Evolutionary conservation across 495 filamentous ascomycete species (phyloP).

Genomic region (Hyaloscypha hepaticicola): DNA sequence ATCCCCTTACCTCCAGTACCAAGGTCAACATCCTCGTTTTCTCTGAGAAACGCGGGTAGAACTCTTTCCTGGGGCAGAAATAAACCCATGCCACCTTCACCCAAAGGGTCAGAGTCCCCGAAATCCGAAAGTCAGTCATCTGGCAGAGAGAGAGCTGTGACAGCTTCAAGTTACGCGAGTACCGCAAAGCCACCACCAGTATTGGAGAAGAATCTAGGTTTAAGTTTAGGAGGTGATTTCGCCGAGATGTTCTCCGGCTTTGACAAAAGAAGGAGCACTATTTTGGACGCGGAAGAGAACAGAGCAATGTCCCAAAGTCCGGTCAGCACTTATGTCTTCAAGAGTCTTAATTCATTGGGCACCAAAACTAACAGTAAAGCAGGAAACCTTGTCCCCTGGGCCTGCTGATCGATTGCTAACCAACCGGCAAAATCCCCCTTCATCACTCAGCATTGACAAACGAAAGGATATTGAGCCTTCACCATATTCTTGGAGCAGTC

Average conservation of each 20-base stretch:
- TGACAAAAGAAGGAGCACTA: constrained; percentile 54
- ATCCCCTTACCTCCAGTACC: constrained; percentile 58
- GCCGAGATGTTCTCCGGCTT: constrained; percentile 65
- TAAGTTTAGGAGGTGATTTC: constrained; percentile 62
- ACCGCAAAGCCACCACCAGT: constrained; percentile 71
- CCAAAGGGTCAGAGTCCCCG: constrained; percentile 39
- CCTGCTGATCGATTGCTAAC: constrained; percentile 38
- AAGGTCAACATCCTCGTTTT: constrained; percentile 48
- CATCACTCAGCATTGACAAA: constrained; percentile 57
- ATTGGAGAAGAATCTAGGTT: constrained; percentile 55
- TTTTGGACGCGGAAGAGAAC: constrained; percentile 34
- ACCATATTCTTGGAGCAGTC: constrained; percentile 68
- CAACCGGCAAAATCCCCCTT: constrained; percentile 45
- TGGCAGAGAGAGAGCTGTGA: constrained; percentile 44
- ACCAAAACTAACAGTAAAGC: constrained; percentile 15
- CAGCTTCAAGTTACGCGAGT: constrained; percentile 56
- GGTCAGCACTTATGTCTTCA: constrained; percentile 20
- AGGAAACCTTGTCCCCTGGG: constrained; percentile 31
- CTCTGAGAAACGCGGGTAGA: constrained; percentile 65
- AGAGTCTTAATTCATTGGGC: neutral
- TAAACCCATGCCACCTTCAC: constrained; percentile 39
- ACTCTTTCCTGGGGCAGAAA: constrained; percentile 75
- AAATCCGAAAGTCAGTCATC: constrained; percentile 6
- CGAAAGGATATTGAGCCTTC: constrained; percentile 50
- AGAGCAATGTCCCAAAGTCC: constrained; percentile 32